Base-by-base conservation (phyloP, 2,329 filamentous ascomycete genomes). In the Xylaria digitata region DNA sequence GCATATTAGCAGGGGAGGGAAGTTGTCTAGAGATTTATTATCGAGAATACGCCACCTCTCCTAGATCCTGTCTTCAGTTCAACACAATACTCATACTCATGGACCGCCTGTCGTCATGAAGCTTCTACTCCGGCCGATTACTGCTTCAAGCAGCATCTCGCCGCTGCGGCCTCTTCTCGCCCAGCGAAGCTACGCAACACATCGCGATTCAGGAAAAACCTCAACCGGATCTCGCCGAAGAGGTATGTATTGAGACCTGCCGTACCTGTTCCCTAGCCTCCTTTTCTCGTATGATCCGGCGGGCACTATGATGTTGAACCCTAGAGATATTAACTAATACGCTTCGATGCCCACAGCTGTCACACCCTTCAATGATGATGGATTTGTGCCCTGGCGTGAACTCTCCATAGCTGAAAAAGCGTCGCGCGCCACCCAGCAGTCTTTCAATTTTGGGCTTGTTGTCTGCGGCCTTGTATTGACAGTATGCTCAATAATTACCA, bases 361-460 rank as follows among this genome's bases (percentile, higher is more conserved):
- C 30, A 97, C 94, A 0, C 87, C 95, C 0, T 90, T 94, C 75
- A 96, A 93, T 73, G 95, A 97, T 73, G 91, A 93, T 75, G 95
- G 95, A 7, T 85, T 86, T 70, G 89, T 97, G 1, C 88, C 89
- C 3, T 98, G 95, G 95, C 85, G 83, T 2, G 85, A 96, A 61
- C 86, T 98, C 2, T 93, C 90, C 0, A 82, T 81, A 0, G 82
- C 82, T 54, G 95, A 97, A 78, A 97, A 97, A 79, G 89, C 90
- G 2, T 91, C 91, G 26, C 87, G 95, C 45, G 92, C 93, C 8
- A 95, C 93, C 0, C 94, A 97, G 79, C 95, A 97, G 79, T 92
- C 90, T 17, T 91, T 97, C 82, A 97, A 98, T 80, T 89, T 97
- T 71, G 85, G 90, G 71, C 80, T 97, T 69, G 88, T 97, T 8